A percentile compares a stretch with the other conserved stretches of the same genome.
Conservation (phyloP, 192 early-diverging fungal species). For the Coemansia sp. region DNA sequence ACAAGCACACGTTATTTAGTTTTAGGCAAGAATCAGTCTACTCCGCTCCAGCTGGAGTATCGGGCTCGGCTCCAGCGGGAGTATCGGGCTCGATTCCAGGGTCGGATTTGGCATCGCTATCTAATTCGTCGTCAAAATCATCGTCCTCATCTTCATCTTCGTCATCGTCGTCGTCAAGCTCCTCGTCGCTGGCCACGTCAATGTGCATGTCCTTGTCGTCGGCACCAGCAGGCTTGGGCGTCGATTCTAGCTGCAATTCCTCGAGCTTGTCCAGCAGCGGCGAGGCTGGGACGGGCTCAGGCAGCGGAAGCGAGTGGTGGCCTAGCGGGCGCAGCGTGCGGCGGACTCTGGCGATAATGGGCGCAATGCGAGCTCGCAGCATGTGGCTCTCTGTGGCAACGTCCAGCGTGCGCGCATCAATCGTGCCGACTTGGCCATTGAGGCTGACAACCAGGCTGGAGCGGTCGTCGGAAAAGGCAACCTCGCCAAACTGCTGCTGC, state of each 20-base stretch:
- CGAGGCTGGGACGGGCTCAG: conserved; percentile 10
- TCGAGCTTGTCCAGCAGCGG: conserved; percentile 2
- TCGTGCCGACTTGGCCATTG: conserved; percentile 15
- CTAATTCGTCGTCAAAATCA: not conserved
- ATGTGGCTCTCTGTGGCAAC: conserved; percentile 35
- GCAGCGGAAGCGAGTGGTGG: conserved; percentile 29
- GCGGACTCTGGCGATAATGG: conserved; percentile 36
- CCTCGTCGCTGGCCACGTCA: not conserved
- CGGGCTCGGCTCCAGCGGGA: not conserved
- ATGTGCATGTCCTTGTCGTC: conserved; percentile 12
- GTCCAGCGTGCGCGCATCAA: conserved; percentile 29
- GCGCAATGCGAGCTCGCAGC: conserved; percentile 33
- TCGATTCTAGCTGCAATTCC: not conserved
- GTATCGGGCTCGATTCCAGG: conserved; percentile 1
- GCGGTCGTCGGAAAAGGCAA: conserved; percentile 17
- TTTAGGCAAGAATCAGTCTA: no score
- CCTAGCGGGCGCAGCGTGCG: conserved; percentile 43
- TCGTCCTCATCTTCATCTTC: not conserved
- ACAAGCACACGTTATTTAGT: no score
- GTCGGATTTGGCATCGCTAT: conserved; percentile 4
- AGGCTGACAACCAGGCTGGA: conserved; percentile 27
- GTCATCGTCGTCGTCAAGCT: not conserved
- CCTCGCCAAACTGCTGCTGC: conserved; percentile 46
- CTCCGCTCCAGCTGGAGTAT: not conserved
- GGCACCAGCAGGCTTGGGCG: conserved; percentile 6